Evolutionary conservation across 176 grass and related monocot genomes (phyloP).

Genomic region (Poa annua): DNA sequence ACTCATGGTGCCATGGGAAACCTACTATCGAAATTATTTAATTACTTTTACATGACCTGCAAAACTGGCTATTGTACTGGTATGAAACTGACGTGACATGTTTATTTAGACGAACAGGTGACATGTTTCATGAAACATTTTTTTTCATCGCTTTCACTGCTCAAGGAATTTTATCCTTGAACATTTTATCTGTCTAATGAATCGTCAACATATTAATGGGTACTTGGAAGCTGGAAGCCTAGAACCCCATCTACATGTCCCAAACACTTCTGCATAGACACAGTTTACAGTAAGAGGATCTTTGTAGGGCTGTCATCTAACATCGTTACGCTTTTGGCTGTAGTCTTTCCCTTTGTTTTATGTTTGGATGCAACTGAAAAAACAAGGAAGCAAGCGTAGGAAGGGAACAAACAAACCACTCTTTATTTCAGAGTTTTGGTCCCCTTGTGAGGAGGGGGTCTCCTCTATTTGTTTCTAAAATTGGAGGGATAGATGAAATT

Average conservation of each 20-base stretch:
- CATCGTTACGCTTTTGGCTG: background rate
- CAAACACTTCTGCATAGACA: background rate
- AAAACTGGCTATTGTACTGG: background rate
- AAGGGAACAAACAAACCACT: too few relatives aligned
- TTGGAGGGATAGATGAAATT: too few relatives aligned
- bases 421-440: too few relatives aligned
- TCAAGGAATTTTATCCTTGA: constrained; percentile 2
- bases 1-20: background rate
- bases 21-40: constrained; percentile 19
- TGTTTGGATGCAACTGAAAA: background rate
- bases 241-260: background rate
- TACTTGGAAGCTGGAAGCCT: background rate
- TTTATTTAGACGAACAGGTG: background rate
- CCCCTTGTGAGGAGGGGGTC: too few relatives aligned
- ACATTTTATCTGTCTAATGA: background rate
- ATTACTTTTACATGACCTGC: background rate
- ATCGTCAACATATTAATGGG: background rate
- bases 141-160: background rate
- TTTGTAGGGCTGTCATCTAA: background rate
- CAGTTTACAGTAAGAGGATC: background rate
- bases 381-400: too few relatives aligned
- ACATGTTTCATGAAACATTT: constrained; percentile 12
- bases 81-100: constrained; percentile 10
- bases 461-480: too few relatives aligned
- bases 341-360: background rate